Percentiles rank a stretch among this genome's conserved stretches.
These are phyloP conservation scores for Phytopythium cucurbitacearum DNA, from an alignment of 352 stramenopile species.

Conservation along the genomic window DNA sequence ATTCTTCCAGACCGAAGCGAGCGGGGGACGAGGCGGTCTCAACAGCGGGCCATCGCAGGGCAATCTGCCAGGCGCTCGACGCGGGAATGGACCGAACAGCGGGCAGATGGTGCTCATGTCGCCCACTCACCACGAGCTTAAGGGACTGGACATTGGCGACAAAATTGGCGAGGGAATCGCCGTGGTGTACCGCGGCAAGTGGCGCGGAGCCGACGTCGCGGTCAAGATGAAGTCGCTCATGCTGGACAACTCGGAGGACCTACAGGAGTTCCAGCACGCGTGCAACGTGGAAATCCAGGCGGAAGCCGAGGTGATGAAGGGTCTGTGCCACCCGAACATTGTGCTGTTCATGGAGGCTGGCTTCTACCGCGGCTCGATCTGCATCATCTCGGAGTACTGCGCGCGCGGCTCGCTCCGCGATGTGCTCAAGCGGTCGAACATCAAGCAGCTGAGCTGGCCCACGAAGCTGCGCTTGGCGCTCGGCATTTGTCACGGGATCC, in stretches of 20 bases:
- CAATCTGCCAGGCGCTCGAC: slow-evolving; percentile 4
- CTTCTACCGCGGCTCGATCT: slow-evolving; percentile 84
- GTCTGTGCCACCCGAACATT: slow-evolving; percentile 81
- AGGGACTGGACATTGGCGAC: slow-evolving; percentile 74
- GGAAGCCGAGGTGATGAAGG: slow-evolving; percentile 79
- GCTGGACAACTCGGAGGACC: slow-evolving; percentile 51
- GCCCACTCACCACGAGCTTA: slow-evolving; percentile 64
- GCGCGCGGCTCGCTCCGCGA: slow-evolving; percentile 93
- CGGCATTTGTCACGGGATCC: slow-evolving; percentile 81
- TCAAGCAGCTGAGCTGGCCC: slow-evolving; percentile 74
- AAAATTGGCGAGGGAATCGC: slow-evolving; percentile 84
- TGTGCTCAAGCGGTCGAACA: slow-evolving; percentile 79
- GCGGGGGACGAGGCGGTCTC: slow-evolving; percentile 6
- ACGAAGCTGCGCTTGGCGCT: slow-evolving; percentile 76
- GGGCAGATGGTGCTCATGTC: slow-evolving; percentile 43
- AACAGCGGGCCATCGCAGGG: slow-evolving; percentile 27
- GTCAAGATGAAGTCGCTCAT: slow-evolving; percentile 91
- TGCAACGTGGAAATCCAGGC: slow-evolving; percentile 84
- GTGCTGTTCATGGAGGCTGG: slow-evolving; percentile 87
- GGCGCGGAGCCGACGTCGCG: slow-evolving; percentile 93
- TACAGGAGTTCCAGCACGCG: slow-evolving; percentile 74
- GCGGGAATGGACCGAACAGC: slow-evolving; percentile 17
- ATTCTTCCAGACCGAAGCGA: slow-evolving; percentile 38
- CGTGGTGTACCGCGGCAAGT: slow-evolving; percentile 94
- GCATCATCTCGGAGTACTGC: slow-evolving; percentile 96